Evolutionary conservation across 1,284 basidiomycete genomes (phyloP), one percentile per base, ranked within the genome.

Genomic region (Cutaneotrichosporon cyanovorans): DNA sequence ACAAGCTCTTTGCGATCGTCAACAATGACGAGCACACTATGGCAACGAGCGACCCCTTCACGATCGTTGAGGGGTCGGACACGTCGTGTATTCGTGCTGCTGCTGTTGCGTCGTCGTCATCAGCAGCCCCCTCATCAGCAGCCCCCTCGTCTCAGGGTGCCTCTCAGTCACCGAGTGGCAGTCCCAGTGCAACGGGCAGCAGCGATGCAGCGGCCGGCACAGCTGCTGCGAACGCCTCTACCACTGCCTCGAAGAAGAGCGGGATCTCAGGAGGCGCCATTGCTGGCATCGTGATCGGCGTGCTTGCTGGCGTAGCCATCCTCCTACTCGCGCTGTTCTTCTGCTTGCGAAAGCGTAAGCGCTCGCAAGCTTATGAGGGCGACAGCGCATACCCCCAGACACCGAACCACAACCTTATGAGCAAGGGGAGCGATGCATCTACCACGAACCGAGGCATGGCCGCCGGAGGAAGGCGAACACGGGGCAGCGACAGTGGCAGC

Each of bases 211-310:
- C 44, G 4, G 37, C 37, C 1, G 46, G 40, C 15, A 16, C 35
- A 7, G 25, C 25, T 28, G 25, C 25, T 5, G 37, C 30, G 23
- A 42, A 22, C 23, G 14, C 21, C n/a, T 20, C 9, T 14, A 37
- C 35, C 23, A 19, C 36, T 4, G 7, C 37, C 4, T 38, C 32
- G 7, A 50, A 48, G 32, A 44, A 34, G 22, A 30, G 41, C 19
- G 56, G 57, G 6, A 20, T 63, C 12, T 41, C 53, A 11, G 57
- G 59, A 8, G 66, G 66, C 10, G 65, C 62, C 6, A 66, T 70
- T 25, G 68, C 58, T 1, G 68, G 68, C 6, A 61, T 63, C 16
- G 65, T 65, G 20, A 49, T 67, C 28, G 68, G 64, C 15, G 61
- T 60, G 3, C 10, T 69, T 14, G 58, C 47, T 3, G 62, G 50